phyloP scores from a whole-genome alignment of 441 rosid species.

The Monsonia emarginata region DNA sequence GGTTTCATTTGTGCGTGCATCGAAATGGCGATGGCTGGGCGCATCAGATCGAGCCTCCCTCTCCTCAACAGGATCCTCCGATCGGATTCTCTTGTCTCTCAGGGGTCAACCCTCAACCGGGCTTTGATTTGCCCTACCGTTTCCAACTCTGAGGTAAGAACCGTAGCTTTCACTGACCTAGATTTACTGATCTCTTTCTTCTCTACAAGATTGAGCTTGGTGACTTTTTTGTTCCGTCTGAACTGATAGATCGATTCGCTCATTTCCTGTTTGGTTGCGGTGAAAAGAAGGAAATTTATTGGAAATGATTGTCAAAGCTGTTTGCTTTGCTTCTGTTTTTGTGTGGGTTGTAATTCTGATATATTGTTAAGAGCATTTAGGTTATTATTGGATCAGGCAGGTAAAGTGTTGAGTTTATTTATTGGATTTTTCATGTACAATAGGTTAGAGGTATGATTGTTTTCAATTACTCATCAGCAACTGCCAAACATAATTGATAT shows the following conservation, averaged over 20 bases:
- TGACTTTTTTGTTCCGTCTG: not conserved
- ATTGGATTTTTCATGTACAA: not conserved
- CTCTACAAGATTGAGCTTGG: not conserved
- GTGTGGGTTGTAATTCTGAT: not conserved
- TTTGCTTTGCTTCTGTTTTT: conserved; percentile 8
- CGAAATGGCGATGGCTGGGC: conserved; percentile 51
- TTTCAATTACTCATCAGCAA: not conserved
- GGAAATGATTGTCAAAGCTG: not conserved
- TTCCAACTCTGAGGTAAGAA: conserved; percentile 35
- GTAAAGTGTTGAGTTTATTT: not conserved
- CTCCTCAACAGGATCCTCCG: conserved; percentile 34
- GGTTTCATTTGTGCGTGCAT: conserved; percentile 7
- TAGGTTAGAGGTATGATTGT: not conserved
- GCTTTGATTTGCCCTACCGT: conserved; percentile 23
- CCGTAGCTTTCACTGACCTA: not conserved
- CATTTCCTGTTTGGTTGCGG: not conserved
- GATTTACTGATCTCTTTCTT: not conserved
- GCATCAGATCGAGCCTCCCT: conserved; percentile 58
- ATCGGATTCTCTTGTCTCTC: conserved; percentile 31
- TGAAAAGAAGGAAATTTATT: not conserved
- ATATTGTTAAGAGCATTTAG: not conserved
- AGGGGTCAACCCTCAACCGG: conserved; percentile 28
- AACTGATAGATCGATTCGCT: not conserved
- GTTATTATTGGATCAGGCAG: not conserved
- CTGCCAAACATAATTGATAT: not conserved